Percentiles rank a stretch among this genome's conserved stretches.
Conservation (phyloP, 2,329 filamentous ascomycete genomes). For the Colletotrichum incanum region DNA sequence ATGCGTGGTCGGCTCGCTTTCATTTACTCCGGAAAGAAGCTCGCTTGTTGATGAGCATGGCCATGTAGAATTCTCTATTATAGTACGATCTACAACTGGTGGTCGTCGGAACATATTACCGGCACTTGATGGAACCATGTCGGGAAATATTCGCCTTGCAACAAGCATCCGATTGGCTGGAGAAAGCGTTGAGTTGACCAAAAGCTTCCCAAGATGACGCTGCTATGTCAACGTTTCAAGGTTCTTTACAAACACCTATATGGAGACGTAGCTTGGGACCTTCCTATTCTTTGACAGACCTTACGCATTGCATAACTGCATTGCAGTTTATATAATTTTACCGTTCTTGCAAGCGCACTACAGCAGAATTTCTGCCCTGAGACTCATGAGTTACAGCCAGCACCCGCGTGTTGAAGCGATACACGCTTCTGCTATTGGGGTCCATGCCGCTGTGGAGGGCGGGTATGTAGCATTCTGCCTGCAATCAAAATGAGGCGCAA, state of each 20-base stretch:
- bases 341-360: background rate
- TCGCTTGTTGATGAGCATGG: background rate
- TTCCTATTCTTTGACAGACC: background rate
- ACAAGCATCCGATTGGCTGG: background rate
- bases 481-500: background rate
- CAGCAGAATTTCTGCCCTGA: background rate
- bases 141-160: background rate
- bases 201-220: no score
- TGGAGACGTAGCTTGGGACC: background rate
- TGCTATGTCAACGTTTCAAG: background rate
- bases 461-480: background rate
- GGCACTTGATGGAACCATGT: background rate
- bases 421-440: background rate
- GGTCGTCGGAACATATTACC: background rate
- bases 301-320: no score
- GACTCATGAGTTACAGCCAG: background rate
- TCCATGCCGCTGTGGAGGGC: background rate
- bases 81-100: background rate
- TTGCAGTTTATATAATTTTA: background rate
- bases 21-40: background rate
- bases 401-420: background rate
- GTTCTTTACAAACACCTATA: background rate
- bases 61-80: background rate
- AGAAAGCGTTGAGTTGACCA: no score
- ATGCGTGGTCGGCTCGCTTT: background rate